Conservation (phyloP, 192 early-diverging fungal species). For the Mortierella claussenii region DNA sequence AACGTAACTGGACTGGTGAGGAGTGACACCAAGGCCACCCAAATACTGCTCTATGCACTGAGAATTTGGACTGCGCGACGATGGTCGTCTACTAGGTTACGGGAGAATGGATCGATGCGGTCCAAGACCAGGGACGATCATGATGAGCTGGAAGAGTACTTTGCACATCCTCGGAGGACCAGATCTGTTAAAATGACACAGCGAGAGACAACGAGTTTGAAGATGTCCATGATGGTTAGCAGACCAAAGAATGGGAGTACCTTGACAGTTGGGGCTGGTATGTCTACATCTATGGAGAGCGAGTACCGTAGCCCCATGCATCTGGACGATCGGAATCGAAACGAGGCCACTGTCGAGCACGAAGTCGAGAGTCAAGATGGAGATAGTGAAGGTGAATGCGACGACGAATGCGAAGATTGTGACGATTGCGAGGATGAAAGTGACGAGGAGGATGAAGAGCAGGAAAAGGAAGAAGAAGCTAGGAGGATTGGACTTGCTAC, state of each 20-base stretch:
- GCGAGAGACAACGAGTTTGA: not conserved
- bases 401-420: not conserved
- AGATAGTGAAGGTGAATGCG: not conserved
- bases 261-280: not conserved
- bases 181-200: no score
- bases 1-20: conserved; percentile 24
- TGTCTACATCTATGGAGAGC: conserved; percentile 28
- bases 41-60: conserved; percentile 42
- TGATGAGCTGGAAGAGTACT: conserved; percentile 50
- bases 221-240: not conserved
- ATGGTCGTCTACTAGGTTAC: conserved; percentile 15
- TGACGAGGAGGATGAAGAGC: conserved; percentile 26
- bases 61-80: conserved; percentile 45
- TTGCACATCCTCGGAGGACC: conserved; percentile 28
- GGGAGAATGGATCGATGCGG: conserved; percentile 1
- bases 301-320: conserved; percentile 26
- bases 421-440: conserved; percentile 16
- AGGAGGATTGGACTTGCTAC: conserved; percentile 42
- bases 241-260: not conserved
- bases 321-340: conserved; percentile 6
- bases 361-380: not conserved
- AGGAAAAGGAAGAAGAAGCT: conserved; percentile 36
- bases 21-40: conserved; percentile 41
- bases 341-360: not conserved
- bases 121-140: conserved; percentile 20